phyloP scores from a whole-genome alignment of 441 rosid genomes.

The Aquilaria agallochum region DNA sequence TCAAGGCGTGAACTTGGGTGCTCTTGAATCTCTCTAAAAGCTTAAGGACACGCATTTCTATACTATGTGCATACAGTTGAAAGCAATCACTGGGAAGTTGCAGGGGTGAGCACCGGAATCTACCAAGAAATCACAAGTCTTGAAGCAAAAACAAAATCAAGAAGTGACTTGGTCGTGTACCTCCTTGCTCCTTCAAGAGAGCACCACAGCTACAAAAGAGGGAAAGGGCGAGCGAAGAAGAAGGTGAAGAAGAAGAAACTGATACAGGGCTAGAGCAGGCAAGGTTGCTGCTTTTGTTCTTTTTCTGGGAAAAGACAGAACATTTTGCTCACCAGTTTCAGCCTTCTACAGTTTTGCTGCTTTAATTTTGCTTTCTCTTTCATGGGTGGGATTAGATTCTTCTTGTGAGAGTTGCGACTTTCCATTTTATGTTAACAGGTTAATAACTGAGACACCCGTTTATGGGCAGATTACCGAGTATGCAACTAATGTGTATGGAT shows the following conservation, averaged over 20 bases:
- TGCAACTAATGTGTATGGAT: no score
- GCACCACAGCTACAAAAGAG: slow-evolving; percentile 6
- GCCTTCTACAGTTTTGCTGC: not conserved
- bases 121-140: slow-evolving; percentile 8
- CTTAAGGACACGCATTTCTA: slow-evolving; percentile 59
- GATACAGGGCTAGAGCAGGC: slow-evolving; percentile 9
- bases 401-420: slow-evolving; percentile 1
- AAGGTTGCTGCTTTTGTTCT: slow-evolving; percentile 26
- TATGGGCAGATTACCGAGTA: no score
- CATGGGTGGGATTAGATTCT: slow-evolving; percentile 24
- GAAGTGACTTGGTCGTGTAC: slow-evolving; percentile 15
- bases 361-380: slow-evolving; percentile 10
- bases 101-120: slow-evolving; percentile 10
- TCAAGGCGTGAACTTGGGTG: slow-evolving; percentile 67
- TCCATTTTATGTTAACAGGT: no score
- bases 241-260: slow-evolving; percentile 5
- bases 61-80: not conserved
- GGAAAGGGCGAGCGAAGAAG: not conserved
- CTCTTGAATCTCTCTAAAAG: slow-evolving; percentile 67
- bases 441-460: no score
- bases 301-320: slow-evolving; percentile 18
- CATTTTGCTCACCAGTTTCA: not conserved
- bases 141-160: not conserved
- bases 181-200: slow-evolving; percentile 16
- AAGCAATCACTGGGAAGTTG: slow-evolving; percentile 4